Percentiles rank a stretch among this genome's conserved stretches.
Evolutionary conservation across 2,329 filamentous ascomycete species (phyloP).

Genomic region (Hymenoscyphus linearis): DNA sequence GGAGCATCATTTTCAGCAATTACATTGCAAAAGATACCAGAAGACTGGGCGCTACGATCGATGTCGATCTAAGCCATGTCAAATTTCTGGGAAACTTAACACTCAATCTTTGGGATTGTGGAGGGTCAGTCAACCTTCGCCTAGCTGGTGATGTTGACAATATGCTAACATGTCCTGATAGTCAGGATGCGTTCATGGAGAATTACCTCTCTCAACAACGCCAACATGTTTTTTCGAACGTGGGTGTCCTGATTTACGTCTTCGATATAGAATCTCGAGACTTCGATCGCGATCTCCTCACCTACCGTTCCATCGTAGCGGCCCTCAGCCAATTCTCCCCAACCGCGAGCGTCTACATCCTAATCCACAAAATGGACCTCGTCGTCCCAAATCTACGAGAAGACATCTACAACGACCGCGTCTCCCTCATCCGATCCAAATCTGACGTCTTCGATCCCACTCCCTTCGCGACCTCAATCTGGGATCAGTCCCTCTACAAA

Average conservation of each 20-base stretch:
- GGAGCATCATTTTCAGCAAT: constrained; percentile 98
- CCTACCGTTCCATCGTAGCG: constrained; percentile 84
- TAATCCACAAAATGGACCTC: constrained; percentile 99
- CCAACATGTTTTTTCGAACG: constrained; percentile 92
- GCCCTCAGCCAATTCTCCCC: constrained; percentile 82
- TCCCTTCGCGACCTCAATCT: constrained; percentile 93
- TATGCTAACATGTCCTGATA: constrained; percentile 32
- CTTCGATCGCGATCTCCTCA: constrained; percentile 86
- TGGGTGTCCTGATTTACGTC: constrained; percentile 96
- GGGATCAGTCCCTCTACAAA: constrained; percentile 97
- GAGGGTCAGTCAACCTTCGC: constrained; percentile 49
- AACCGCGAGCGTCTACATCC: constrained; percentile 79
- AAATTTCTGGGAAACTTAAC: constrained; percentile 98
- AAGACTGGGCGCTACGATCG: constrained; percentile 88
- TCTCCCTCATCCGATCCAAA: constrained; percentile 69
- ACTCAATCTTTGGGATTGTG: constrained; percentile 97
- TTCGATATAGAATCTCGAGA: constrained; percentile 98
- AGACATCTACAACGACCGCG: constrained; percentile 77
- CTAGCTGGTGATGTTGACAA: background rate
- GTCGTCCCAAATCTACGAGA: constrained; percentile 76
- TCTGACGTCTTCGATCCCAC: constrained; percentile 72
- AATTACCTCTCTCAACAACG: constrained; percentile 96
- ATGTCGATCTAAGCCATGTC: constrained; percentile 96
- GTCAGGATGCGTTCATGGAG: constrained; percentile 97
- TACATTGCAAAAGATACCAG: constrained; percentile 96